A percentile compares a stretch with the other conserved stretches of the same genome.
Evolutionary conservation across 2,329 filamentous ascomycete species (phyloP).

Genomic region (Aureobasidium zeae): DNA sequence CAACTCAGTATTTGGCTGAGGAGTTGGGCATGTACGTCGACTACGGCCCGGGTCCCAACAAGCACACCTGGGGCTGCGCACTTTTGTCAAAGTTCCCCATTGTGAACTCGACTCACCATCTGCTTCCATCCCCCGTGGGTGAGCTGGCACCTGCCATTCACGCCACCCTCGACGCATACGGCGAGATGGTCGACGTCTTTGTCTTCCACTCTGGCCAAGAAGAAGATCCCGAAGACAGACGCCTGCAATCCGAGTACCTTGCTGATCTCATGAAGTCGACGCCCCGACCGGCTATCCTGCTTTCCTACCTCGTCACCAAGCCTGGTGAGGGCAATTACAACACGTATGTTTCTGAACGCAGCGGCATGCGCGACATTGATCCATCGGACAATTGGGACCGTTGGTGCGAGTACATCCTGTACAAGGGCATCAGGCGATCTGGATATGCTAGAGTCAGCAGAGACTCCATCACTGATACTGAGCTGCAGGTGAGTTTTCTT

Average conservation of each 20-base stretch:
- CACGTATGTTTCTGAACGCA: slow-evolving; percentile 76
- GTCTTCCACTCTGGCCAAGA: slow-evolving; percentile 99
- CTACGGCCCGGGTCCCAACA: slow-evolving; percentile 93
- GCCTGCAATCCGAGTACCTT: slow-evolving; percentile 78
- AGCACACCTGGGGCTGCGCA: slow-evolving; percentile 94
- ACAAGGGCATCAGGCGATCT: slow-evolving; percentile 74
- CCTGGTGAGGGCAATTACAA: slow-evolving; percentile 93
- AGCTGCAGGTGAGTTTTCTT: slow-evolving; percentile 61
- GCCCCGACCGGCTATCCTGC: slow-evolving; percentile 68
- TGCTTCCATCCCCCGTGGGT: slow-evolving; percentile 85
- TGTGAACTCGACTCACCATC: slow-evolving; percentile 89
- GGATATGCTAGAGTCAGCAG: slow-evolving; percentile 86
- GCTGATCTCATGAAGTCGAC: slow-evolving; percentile 79
- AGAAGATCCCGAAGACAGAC: slow-evolving; percentile 85
- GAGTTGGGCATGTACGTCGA: slow-evolving; percentile 98
- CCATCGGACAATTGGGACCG: slow-evolving; percentile 88
- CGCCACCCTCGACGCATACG: slow-evolving; percentile 91
- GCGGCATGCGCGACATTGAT: slow-evolving; percentile 94
- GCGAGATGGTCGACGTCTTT: slow-evolving; percentile 80
- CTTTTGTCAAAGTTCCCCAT: slow-evolving; percentile 96
- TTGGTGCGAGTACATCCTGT: slow-evolving; percentile 98
- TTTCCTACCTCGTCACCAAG: slow-evolving; percentile 87
- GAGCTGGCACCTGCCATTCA: slow-evolving; percentile 94
- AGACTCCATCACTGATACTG: slow-evolving; percentile 90
- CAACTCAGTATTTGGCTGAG: slow-evolving; percentile 88